Percentiles rank a stretch among this genome's conserved stretches.
Conservation (phyloP, 371 early-diverging fungal genomes). For the Dichotomocladium elegans region DNA sequence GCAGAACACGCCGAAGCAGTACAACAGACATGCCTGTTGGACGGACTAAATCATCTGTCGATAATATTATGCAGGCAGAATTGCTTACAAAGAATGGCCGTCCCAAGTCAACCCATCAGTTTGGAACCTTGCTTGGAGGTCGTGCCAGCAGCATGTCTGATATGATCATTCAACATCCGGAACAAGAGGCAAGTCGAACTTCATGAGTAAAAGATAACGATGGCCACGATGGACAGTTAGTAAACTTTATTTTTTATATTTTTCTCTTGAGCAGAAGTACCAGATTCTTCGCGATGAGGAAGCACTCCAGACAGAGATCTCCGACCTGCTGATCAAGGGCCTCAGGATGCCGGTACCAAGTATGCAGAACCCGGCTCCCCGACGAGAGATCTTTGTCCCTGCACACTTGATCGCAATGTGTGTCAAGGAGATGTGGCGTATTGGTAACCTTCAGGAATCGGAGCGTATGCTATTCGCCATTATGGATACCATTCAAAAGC, state of each 20-base stretch:
- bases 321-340: conserved; percentile 84
- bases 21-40: conserved; percentile 19
- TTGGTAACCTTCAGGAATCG: conserved; percentile 76
- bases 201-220: neutral
- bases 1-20: conserved; percentile 31
- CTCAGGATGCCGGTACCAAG: conserved; percentile 87
- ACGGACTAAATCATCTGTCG: conserved; percentile 24
- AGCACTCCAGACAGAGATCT: conserved; percentile 78
- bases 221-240: neutral
- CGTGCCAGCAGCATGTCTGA: conserved; percentile 16
- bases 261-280: no score
- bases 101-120: conserved; percentile 38
- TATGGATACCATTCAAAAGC: conserved; percentile 79
- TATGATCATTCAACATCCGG: conserved; percentile 4
- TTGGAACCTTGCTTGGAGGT: conserved; percentile 19
- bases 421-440: conserved; percentile 81
- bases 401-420: conserved; percentile 84
- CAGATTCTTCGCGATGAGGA: conserved; percentile 65
- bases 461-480: conserved; percentile 77
- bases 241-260: neutral
- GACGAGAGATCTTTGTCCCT: conserved; percentile 90
- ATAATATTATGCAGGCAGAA: conserved; percentile 29
- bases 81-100: conserved; percentile 23
- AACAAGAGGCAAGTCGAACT: conserved; percentile 8
- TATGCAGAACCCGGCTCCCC: conserved; percentile 71